These are phyloP conservation scores for Yarrowia sp. DNA, from an alignment of 805 yeast species.

Conservation along the genomic window DNA sequence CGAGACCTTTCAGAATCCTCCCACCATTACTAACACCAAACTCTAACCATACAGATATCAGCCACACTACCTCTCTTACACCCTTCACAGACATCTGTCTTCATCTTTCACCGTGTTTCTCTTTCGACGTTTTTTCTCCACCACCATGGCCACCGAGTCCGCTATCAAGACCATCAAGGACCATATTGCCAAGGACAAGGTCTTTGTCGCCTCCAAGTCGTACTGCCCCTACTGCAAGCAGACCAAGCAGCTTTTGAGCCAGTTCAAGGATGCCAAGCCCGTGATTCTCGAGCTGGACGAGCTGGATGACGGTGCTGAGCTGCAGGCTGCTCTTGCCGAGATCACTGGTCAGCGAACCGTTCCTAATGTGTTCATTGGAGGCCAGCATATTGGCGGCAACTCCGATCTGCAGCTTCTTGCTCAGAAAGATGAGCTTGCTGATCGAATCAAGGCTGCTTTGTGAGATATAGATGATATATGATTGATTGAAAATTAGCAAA, in stretches of 20 bases:
- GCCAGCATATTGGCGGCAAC: conserved; percentile 95
- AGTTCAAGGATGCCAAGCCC: conserved; percentile 40
- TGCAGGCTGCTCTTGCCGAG: conserved; percentile 75
- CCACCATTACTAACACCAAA: background rate
- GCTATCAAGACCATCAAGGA: conserved; percentile 28
- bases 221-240: conserved; percentile 61
- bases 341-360: conserved; percentile 91
- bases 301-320: conserved; percentile 66
- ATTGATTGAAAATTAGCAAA: too few relatives aligned
- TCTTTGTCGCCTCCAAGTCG: conserved; percentile 67
- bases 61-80: background rate
- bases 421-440: conserved; percentile 18
- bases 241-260: conserved; percentile 47
- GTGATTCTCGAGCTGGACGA: conserved; percentile 53
- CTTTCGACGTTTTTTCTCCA: conserved; percentile 26
- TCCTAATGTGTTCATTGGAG: conserved; percentile 86
- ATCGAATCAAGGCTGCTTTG: conserved; percentile 12
- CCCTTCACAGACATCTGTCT: background rate
- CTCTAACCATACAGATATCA: background rate
- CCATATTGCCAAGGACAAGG: conserved; percentile 31
- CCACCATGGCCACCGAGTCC: conserved; percentile 26
- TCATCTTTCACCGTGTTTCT: conserved; percentile 7
- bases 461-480: background rate
- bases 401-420: conserved; percentile 63
- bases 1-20: too few relatives aligned